Conservation (phyloP, 2,329 filamentous ascomycete genomes). For the Tricladium varicosporioides region DNA sequence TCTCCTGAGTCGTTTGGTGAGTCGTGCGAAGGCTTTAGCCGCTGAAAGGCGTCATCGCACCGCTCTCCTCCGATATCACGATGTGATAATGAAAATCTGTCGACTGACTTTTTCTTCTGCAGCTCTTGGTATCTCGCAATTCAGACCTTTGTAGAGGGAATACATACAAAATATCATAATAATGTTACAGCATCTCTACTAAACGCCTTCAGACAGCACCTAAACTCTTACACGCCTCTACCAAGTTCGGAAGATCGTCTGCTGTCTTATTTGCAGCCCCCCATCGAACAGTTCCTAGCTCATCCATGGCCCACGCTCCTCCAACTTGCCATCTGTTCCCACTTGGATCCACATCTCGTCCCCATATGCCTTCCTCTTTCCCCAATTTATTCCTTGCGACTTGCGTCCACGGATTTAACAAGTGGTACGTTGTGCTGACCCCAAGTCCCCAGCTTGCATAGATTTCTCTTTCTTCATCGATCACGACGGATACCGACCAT, state of each 20-base stretch:
- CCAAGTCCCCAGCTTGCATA: constrained; percentile 69
- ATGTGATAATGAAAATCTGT: too few relatives aligned
- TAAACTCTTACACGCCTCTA: constrained; percentile 41
- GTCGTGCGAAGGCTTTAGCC: too few relatives aligned
- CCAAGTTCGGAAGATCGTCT: constrained; percentile 54
- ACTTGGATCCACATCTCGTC: constrained; percentile 61
- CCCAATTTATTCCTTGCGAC: constrained; percentile 56
- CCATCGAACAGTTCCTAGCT: constrained; percentile 47
- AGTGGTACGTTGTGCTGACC: constrained; percentile 59
- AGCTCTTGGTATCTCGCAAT: too few relatives aligned
- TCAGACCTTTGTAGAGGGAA: too few relatives aligned
- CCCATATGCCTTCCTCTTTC: constrained; percentile 60
- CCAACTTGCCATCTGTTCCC: constrained; percentile 68
- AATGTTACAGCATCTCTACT: too few relatives aligned
- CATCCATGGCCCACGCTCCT: constrained; percentile 49
- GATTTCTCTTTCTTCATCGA: constrained; percentile 58
- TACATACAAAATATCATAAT: too few relatives aligned
- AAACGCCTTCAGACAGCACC: constrained; percentile 15
- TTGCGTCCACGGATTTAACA: constrained; percentile 57
- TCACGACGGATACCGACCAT: constrained; percentile 54
- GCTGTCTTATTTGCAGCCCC: constrained; percentile 46
- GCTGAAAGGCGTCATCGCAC: too few relatives aligned
- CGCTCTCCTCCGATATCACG: too few relatives aligned
- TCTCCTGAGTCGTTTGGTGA: too few relatives aligned
- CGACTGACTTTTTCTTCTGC: too few relatives aligned